phyloP scores from a whole-genome alignment of 805 yeast species.

The Maudiozyma bulderi region DNA sequence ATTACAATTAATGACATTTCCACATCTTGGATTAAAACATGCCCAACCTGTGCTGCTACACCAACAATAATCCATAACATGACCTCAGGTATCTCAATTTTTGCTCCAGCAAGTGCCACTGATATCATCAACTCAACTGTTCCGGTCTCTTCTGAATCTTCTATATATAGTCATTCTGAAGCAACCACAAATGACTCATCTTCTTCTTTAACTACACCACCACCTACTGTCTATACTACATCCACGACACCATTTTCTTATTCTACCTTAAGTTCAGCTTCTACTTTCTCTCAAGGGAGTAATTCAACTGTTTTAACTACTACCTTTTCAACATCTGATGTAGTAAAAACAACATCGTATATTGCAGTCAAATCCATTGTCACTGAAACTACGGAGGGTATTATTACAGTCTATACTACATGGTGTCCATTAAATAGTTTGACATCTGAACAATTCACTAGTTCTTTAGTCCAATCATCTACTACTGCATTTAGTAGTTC shows the following conservation, averaged over 20 bases:
- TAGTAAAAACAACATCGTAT: neutral
- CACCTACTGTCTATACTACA: neutral
- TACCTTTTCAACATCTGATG: slow-evolving; percentile 1
- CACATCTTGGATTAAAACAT: neutral
- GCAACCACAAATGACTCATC: neutral
- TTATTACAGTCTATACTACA: slow-evolving; percentile 26
- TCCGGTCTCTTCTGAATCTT: neutral
- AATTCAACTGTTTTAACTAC: slow-evolving; percentile 1
- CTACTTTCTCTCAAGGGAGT: neutral
- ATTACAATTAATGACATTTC: neutral
- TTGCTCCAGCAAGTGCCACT: neutral
- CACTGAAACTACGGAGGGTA: slow-evolving; percentile 17
- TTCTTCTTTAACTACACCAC: neutral
- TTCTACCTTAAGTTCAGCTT: neutral
- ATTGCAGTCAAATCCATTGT: slow-evolving; percentile 9
- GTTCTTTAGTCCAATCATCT: neutral
- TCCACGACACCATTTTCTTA: neutral
- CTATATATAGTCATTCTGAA: neutral
- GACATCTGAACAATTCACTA: neutral
- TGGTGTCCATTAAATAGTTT: slow-evolving; percentile 28
- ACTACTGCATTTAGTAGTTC: neutral
- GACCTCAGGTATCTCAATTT: neutral
- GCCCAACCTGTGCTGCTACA: neutral
- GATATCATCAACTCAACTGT: neutral
- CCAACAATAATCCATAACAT: neutral